Evolutionary conservation across 2,329 filamentous ascomycete genomes (phyloP).

Genomic region (Grosmannia clavigera): DNA sequence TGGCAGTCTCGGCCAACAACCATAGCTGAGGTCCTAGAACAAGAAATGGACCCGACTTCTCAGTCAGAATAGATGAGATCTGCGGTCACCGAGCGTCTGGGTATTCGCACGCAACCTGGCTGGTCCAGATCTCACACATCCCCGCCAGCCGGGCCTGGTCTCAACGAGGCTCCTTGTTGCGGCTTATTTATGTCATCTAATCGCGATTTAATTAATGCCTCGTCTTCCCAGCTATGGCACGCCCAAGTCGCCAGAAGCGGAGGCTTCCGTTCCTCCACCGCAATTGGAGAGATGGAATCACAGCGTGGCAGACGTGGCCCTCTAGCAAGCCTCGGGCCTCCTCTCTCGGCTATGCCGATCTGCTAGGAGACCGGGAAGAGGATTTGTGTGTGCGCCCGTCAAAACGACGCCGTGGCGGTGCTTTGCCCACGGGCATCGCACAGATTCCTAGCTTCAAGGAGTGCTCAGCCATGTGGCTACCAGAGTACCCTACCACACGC

Average conservation of each 20-base stretch:
- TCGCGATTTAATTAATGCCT: not conserved
- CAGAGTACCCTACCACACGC: constrained; percentile 11
- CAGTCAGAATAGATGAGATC: not conserved
- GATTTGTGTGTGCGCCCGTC: constrained; percentile 26
- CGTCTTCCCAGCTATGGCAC: not conserved
- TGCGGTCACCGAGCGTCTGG: not conserved
- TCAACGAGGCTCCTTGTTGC: not conserved
- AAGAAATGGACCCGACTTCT: not conserved
- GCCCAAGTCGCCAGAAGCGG: constrained; percentile 2
- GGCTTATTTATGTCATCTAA: not conserved
- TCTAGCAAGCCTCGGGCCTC: not conserved
- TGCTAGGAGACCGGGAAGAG: constrained; percentile 15
- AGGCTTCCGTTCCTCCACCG: constrained; percentile 40
- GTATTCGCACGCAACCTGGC: not conserved
- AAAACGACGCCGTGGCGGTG: constrained; percentile 37
- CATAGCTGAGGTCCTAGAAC: not conserved
- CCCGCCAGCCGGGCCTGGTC: not conserved
- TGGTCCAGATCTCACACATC: not conserved
- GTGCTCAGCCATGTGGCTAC: constrained; percentile 7
- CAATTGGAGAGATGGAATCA: constrained; percentile 37
- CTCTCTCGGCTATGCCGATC: not conserved
- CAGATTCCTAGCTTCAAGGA: not conserved
- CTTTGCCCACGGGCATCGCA: constrained; percentile 6
- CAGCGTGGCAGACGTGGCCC: constrained; percentile 27
- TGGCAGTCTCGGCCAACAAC: not conserved